Evolutionary conservation across 139 green algal species (phyloP).

Genomic region (Raphidocelis subcapitata): DNA sequence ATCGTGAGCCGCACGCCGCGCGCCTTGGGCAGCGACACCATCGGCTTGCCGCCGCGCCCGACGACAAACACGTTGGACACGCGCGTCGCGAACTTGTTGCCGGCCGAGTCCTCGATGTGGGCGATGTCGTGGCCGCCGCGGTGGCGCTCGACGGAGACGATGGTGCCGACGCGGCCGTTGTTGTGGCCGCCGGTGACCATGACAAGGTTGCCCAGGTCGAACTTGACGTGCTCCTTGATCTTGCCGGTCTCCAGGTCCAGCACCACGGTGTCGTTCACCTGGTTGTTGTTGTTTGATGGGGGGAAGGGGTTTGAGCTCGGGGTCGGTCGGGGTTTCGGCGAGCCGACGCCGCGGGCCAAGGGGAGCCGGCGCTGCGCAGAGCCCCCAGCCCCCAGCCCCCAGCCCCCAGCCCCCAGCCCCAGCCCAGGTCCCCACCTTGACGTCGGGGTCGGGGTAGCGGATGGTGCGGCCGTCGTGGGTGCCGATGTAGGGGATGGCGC

Average conservation of each 20-base stretch:
- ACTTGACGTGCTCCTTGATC: constrained; percentile 94
- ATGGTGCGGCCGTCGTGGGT: constrained; percentile 98
- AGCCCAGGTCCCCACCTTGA: no score
- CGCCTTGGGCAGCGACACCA: constrained; percentile 97
- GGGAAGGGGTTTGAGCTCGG: no score
- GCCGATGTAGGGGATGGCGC: constrained; percentile 90
- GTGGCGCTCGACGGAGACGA: constrained; percentile 97
- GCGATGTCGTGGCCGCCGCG: constrained; percentile 86
- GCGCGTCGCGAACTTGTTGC: constrained; percentile 89
- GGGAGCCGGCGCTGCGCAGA: no score
- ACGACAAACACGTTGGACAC: constrained; percentile 97
- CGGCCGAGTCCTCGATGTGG: constrained; percentile 92
- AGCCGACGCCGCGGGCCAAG: no score
- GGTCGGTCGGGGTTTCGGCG: no score
- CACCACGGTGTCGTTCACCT: constrained; percentile 95
- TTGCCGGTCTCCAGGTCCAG: constrained; percentile 95
- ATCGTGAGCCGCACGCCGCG: constrained; percentile 97
- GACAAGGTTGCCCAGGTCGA: constrained; percentile 93
- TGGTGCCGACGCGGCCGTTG: constrained; percentile 89
- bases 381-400: no score
- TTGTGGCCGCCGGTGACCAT: constrained; percentile 95
- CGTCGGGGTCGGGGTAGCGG: constrained; percentile 96
- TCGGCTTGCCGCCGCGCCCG: constrained; percentile 94
- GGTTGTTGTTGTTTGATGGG: no score
- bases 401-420: no score